Evolutionary conservation across 148 eudicot species (phyloP), one percentile per base, ranked within the genome.

Genomic region (Polygonum maritimum): DNA sequence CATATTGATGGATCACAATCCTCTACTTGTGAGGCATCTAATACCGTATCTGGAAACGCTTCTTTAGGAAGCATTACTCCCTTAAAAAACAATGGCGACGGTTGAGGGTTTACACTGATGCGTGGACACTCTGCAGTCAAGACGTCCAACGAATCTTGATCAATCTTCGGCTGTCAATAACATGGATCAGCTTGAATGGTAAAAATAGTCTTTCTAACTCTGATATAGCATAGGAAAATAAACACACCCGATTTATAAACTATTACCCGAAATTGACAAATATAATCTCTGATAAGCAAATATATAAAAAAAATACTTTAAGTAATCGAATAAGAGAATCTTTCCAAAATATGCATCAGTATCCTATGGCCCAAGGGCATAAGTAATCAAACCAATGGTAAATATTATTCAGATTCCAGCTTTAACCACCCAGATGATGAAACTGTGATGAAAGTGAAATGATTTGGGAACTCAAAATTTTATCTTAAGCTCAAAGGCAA

Each of bases 51-150:
- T 21, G 83, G 76, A 40, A 80, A 77, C 21, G 98, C 96, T 84
- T 86, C 94, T 44, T 78, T 74, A 8, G 98, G 98, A 76, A 92
- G 74, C 58, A 76, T 48, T 36, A 63, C 74, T 47, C 90, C 89
- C 77, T 74, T 90, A 77, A 81, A 84, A 60, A 87, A 83, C 35
- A 89, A 87, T 18, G 86, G 89, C 41, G 92, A 90, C 51, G 88
- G 83, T 79, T 85, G 84, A 35, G 98, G 98, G 69, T 95, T 95
- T 19, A 92, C 85, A 55, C 80, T 86, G 44, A 95, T 88, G 40
- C 97, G 93, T 4, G 97, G 97, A 77, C 97, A 95, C 82, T 95
- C 98, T 2, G 75, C 57, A 10, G 88, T 83, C 74, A 92, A 86
- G 60, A 45, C 89, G 85, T 88, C 87, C 82, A 83, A 79, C 67